Percentiles rank a stretch among this genome's conserved stretches.
Evolutionary conservation across 768 basidiomycete genomes (phyloP).

Genomic region (Suillus paluster): DNA sequence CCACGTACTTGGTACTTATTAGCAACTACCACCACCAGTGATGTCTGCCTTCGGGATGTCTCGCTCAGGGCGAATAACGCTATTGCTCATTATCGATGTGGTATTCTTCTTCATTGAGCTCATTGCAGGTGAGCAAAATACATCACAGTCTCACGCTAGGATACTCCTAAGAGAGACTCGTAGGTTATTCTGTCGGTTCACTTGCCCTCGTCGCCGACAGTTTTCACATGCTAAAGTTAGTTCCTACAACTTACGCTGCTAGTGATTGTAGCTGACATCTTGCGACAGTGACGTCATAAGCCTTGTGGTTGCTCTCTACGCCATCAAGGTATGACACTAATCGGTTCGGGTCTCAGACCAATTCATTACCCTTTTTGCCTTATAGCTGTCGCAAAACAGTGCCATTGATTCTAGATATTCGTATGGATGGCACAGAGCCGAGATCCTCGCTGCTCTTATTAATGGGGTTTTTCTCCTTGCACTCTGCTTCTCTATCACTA

Average conservation of each 20-base stretch:
- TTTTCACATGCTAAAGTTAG: conserved; percentile 98
- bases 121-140: conserved; percentile 63
- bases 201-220: conserved; percentile 95
- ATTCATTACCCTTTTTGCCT: conserved; percentile 8
- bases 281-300: conserved; percentile 90
- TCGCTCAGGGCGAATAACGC: conserved; percentile 72
- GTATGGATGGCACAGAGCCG: conserved; percentile 99
- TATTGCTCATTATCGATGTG: conserved; percentile 84
- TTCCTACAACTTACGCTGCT: conserved; percentile 13
- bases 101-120: conserved; percentile 88
- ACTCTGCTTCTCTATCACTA: conserved; percentile 91
- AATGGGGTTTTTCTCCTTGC: conserved; percentile 98
- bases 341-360: neutral
- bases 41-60: conserved; percentile 45
- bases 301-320: conserved; percentile 92
- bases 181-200: conserved; percentile 95
- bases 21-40: neutral
- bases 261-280: conserved; percentile 18
- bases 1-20: neutral
- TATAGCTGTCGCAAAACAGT: conserved; percentile 65
- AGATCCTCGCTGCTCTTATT: conserved; percentile 91
- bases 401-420: conserved; percentile 79
- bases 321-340: conserved; percentile 65
- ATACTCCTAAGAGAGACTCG: conserved; percentile 1
- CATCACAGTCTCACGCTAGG: neutral